Evolutionary conservation across 2,329 filamentous ascomycete genomes (phyloP), one percentile per base, ranked within the genome.

Genomic region (Rutstroemia sp.): DNA sequence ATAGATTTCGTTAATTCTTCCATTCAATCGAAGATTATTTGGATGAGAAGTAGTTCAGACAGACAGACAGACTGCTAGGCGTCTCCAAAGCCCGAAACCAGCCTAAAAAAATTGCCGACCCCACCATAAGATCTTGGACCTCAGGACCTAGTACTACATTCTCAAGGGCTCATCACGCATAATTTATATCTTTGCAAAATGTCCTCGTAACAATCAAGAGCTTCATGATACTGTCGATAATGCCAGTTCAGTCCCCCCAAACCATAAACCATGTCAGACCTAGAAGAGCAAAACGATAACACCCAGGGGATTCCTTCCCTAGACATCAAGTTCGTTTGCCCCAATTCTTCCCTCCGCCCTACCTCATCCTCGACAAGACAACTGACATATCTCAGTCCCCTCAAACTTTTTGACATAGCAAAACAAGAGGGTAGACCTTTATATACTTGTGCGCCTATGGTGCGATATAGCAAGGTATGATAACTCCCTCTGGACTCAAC

Each of bases 381-480:
- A 25, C 8, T 25, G 21, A 44, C 34, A 7, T 12, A 34, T 5
- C 7, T 21, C 9, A 83, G 81, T 65, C 81, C 81, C 9, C 73
- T 83, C 60, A 80, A 79, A 62, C 73, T 86, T 50, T 85, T 86
- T 62, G 78, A 82, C 61, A 67, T 75, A 44, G 76, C 79, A 5
- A 78, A 74, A 64, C 70, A 71, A 48, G 73, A 82, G 60, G 73
- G 76, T 36, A 74, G 78, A 58, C 78, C 82, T 47, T 61, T 86
- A 6, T 79, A 80, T 63, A 76, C 82, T 19, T 81, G 77, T 47
- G 83, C 83, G 14, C 83, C 83, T n/a, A 87, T 87, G 83, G 83
- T 87, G 54, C 75, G 83, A 59, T 86, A 83, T 66, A 80, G 79
- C 70, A 83, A 83, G 62, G 68, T 69, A 68, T 27, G 30, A 68